Evolutionary conservation across 768 basidiomycete genomes (phyloP), one percentile per base, ranked within the genome.

Genomic region (Russula earlei): DNA sequence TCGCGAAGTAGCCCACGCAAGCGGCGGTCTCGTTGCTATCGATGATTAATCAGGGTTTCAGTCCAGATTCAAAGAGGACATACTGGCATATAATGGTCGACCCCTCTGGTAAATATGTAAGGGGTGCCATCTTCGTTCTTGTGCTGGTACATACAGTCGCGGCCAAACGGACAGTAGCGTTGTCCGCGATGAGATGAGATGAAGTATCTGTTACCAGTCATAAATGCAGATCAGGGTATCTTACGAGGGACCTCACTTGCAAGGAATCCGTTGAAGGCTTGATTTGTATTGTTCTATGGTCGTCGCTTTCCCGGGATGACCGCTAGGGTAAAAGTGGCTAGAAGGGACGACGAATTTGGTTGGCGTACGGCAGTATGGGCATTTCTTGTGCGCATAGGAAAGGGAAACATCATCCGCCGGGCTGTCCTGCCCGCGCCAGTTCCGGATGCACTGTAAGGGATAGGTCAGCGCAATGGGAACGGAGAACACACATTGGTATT

Each of bases 101-200:
- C 75, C 6, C 85, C 86, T 40, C 78, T 69, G 37, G 66, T 62
- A 63, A 85, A 85, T 2, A 77, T 62, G 60, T 80, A 73, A 0
- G 73, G 72, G 9, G 84, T 79, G 11, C 87, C 88, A 61, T 90
- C 87, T 0, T 71, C 69, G 24, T 84, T 82, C 47, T 71, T 62
- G 64, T 91, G 88, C 62, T 80, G 77, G 65, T 89, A 91, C 67
- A 91, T 88, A 66, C 88, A 91, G 56, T 91, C 88, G 46, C 74
- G 73, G 41, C 88, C 88, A 61, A 87, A 91, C 0, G 86, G 88
- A 68, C 88, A 91, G 51, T 77, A 77, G 0, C 82, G 82, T 45
- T 71, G 64, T 43, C 69, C 67, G 8, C 67, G 66, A 37, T 71
- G 71, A 4, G 85, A 82, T 41, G 72, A 66, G 56, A 77, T 71